phyloP scores from a whole-genome alignment of 1,139 yeast genomes.

The Kodamaea alishanica region DNA sequence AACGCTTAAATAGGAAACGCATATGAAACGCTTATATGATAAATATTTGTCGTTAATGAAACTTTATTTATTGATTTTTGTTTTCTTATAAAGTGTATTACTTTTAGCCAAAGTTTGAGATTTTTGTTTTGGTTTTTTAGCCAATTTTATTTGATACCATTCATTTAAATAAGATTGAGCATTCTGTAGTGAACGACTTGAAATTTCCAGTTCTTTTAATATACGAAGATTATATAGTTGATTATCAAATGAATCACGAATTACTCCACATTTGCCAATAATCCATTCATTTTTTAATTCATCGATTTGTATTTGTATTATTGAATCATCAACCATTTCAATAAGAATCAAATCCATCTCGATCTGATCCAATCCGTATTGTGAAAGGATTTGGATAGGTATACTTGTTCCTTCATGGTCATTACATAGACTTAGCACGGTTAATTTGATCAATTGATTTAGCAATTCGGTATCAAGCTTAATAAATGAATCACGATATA shows the following conservation, averaged over 20 bases:
- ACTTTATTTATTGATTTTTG: no score
- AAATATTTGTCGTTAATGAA: no score
- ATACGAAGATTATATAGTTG: constrained; percentile 19
- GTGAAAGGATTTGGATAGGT: constrained; percentile 12
- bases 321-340: constrained; percentile 23
- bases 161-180: constrained; percentile 16
- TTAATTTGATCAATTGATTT: constrained; percentile 27
- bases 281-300: constrained; percentile 20
- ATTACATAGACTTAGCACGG: constrained; percentile 24
- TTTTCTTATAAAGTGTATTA: background rate
- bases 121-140: constrained; percentile 1
- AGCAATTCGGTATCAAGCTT: constrained; percentile 13
- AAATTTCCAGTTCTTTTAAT: constrained; percentile 22
- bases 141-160: constrained; percentile 23
- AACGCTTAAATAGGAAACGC: background rate
- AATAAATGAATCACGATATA: constrained; percentile 17
- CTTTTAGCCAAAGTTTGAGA: background rate
- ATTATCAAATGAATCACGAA: constrained; percentile 33
- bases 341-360: constrained; percentile 20
- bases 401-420: constrained; percentile 24
- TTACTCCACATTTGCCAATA: constrained; percentile 17
- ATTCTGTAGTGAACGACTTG: constrained; percentile 15
- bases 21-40: background rate
- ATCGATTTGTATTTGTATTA: constrained; percentile 29
- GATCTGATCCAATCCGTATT: constrained; percentile 23